These are phyloP conservation scores for Cetraspora pellucida DNA, from an alignment of 192 early-diverging fungal species.

Conservation along the genomic window DNA sequence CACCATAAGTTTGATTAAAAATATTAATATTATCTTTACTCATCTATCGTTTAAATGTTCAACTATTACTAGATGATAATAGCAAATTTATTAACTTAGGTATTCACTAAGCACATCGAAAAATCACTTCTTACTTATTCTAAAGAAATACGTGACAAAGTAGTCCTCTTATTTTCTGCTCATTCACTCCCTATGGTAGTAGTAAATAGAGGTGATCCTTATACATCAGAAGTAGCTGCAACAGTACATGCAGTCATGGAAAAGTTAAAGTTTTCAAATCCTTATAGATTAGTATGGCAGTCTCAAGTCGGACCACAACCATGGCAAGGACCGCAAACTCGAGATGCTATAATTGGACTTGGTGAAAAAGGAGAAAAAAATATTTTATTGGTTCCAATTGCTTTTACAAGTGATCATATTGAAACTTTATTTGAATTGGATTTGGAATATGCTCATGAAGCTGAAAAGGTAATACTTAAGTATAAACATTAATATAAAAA, in stretches of 20 bases:
- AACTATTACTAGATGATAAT: background rate
- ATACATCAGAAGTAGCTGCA: constrained; percentile 83
- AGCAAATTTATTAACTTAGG: constrained; percentile 39
- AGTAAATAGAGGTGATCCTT: constrained; percentile 90
- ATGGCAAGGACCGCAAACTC: constrained; percentile 92
- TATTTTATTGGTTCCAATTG: constrained; percentile 87
- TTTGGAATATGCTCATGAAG: constrained; percentile 87
- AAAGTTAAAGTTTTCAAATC: constrained; percentile 69
- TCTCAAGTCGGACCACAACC: constrained; percentile 89
- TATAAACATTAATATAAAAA: background rate
- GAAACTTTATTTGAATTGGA: constrained; percentile 98
- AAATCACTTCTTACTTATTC: constrained; percentile 67
- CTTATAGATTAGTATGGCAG: constrained; percentile 93
- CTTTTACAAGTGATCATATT: constrained; percentile 96
- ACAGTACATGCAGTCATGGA: constrained; percentile 84
- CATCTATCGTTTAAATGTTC: too few species aligned
- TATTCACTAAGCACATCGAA: constrained; percentile 81
- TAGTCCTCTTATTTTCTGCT: constrained; percentile 91
- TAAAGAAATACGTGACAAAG: constrained; percentile 62
- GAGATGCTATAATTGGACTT: constrained; percentile 74
- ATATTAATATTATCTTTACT: too few species aligned
- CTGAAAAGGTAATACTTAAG: constrained; percentile 62
- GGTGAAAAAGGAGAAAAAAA: constrained; percentile 78
- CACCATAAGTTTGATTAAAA: background rate
- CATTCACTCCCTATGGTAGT: constrained; percentile 94